Conservation (phyloP, 352 stramenopile species). For the Phytopythium aichiense region DNA sequence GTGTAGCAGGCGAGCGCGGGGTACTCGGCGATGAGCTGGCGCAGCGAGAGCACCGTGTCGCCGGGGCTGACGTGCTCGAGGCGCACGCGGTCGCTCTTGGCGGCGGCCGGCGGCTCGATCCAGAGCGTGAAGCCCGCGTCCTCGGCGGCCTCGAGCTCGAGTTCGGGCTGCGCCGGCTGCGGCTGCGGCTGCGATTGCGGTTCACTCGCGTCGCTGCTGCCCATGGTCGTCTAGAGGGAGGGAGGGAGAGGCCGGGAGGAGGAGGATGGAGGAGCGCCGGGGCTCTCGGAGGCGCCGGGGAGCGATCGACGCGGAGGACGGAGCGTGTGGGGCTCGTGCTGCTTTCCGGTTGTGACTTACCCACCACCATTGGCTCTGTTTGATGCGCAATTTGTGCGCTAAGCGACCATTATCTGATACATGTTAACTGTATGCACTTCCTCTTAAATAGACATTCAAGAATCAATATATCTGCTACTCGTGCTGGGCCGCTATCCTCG, state of each 20-base stretch:
- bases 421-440: too few species aligned
- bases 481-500: too few species aligned
- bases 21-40: constrained; percentile 82
- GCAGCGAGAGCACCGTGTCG: constrained; percentile 80
- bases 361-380: too few species aligned
- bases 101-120: constrained; percentile 37
- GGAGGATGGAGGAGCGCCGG: background rate
- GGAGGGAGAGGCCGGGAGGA: background rate
- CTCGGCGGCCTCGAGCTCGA: constrained; percentile 17
- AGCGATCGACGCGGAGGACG: background rate
- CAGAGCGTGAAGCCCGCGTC: constrained; percentile 52
- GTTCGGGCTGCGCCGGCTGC: constrained; percentile 1
- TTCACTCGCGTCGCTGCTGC: constrained; percentile 21
- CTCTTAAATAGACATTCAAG: too few species aligned
- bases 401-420: too few species aligned
- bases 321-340: too few species aligned
- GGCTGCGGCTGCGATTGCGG: background rate
- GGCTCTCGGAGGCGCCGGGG: background rate
- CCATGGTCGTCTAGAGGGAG: constrained; percentile 11
- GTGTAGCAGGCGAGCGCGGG: constrained; percentile 80
- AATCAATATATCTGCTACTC: too few species aligned
- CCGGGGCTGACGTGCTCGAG: constrained; percentile 67
- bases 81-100: constrained; percentile 28
- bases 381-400: too few species aligned
- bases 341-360: too few species aligned